A percentile compares a stretch with the other conserved stretches of the same genome.
Evolutionary conservation across 345 rosid genomes (phyloP).

Genomic region (Geranium rotundifolium): DNA sequence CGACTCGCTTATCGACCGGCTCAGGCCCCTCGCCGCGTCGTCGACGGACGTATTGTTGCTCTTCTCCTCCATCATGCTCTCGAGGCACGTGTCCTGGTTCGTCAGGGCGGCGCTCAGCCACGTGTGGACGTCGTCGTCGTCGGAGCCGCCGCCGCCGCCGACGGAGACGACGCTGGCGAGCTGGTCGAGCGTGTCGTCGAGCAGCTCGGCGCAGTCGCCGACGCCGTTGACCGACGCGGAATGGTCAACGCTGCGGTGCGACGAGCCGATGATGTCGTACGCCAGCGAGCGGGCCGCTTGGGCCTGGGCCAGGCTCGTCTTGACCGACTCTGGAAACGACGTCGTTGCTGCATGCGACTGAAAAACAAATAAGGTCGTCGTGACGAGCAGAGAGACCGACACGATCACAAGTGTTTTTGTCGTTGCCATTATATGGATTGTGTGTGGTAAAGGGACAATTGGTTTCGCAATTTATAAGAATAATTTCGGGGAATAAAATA

Average conservation of each 20-base stretch:
- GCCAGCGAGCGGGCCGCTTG: conserved; percentile 24
- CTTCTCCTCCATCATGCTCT: conserved; percentile 25
- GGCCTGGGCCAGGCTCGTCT: conserved; percentile 23
- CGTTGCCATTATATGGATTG: not conserved
- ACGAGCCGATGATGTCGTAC: conserved; percentile 9
- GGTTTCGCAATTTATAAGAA: not conserved
- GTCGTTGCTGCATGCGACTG: not conserved
- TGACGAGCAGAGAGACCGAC: not conserved
- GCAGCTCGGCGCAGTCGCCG: conserved; percentile 38
- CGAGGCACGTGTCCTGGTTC: conserved; percentile 40
- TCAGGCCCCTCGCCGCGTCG: conserved; percentile 22
- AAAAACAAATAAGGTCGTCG: not conserved
- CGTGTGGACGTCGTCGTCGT: conserved; percentile 29
- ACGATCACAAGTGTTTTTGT: not conserved
- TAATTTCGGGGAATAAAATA: not conserved
- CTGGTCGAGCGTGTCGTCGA: conserved; percentile 36
- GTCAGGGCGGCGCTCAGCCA: conserved; percentile 51
- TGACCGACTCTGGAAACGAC: conserved; percentile 20
- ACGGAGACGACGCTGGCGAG: conserved; percentile 24
- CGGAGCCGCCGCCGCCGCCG: not conserved
- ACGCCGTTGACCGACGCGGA: conserved; percentile 9
- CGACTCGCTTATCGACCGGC: conserved; percentile 20
- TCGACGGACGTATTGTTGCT: conserved; percentile 8
- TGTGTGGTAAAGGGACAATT: not conserved
- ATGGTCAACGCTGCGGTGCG: not conserved